Base-by-base conservation (phyloP, 495 filamentous ascomycete genomes). In the Lepraria neglecta region DNA sequence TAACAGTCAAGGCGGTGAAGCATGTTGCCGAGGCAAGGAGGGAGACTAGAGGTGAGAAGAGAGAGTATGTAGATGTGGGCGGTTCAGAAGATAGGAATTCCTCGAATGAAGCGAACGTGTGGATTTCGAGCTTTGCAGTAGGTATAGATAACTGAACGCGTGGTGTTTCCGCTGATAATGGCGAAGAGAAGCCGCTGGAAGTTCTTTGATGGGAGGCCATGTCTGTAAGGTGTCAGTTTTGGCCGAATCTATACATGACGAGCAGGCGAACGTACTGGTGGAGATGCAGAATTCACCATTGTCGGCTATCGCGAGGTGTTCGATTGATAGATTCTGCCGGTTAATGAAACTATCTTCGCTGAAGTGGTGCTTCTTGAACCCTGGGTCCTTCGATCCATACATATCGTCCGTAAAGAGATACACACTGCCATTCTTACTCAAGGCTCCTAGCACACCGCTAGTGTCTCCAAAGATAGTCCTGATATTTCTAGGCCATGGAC, bases 1-100 rank as follows among this genome's bases (percentile, higher is more conserved):
- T 69, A 6, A 70, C 54, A 6, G 75, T 74, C 53, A 86, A 73
- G 52, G 79, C 74, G 17, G 71, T 74, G 68, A 86, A 86, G 12
- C 77, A 72, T 19, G 79, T 78, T 45, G 76, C 72, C 59, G 75
- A 78, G 45, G 82, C 75, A 30, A 76, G 65, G 1, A 87, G 63
- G 50, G 84, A 78, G n/a, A 63, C 57, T 42, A 76, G 63, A 35
- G 60, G 30, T 27, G 62, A 51, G 46, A 70, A 57, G 43, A 65
- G 53, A 21, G 68, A 43, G 58, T 71, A 70, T 7, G 21, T 50
- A 15, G 47, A 27, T 17, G 58, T 65, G 30, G 66, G 63, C 10
- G 53, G 42, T 31, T 54, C 56, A 21, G 45, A 47, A 19, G 53
- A 21, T 7, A 67, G 38, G 12, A 67, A 44, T 19, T 48, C 38